phyloP scores from a whole-genome alignment of 2,329 filamentous ascomycete species.

The Diaporthe destruens region DNA sequence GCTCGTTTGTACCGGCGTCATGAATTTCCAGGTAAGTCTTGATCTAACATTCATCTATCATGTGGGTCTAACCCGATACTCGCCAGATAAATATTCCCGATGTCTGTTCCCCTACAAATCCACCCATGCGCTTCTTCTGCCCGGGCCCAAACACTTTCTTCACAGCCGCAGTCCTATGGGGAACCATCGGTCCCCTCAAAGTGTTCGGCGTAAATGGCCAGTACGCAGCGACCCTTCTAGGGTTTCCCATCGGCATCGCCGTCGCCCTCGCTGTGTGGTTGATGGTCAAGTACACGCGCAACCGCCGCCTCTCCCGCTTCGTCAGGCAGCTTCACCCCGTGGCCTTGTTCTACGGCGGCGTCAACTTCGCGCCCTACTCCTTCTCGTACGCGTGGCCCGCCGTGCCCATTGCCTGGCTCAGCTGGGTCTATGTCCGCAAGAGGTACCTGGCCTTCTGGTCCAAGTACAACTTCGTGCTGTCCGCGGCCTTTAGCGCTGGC shows the following conservation, averaged over 20 bases:
- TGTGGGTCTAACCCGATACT: not conserved
- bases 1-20: conserved; percentile 62
- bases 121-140: conserved; percentile 2
- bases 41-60: accelerated
- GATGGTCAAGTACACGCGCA: conserved; percentile 37
- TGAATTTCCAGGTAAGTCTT: conserved; percentile 59
- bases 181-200: conserved; percentile 64
- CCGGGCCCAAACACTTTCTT: conserved; percentile 66
- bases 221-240: conserved; percentile 62
- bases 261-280: conserved; percentile 48
- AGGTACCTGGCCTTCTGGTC: conserved; percentile 63
- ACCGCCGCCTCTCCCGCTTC: conserved; percentile 40
- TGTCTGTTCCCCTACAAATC: conserved; percentile 53
- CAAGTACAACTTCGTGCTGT: conserved; percentile 68
- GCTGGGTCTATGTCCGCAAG: conserved; percentile 61
- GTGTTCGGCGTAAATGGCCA: conserved; percentile 60
- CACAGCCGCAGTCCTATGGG: conserved; percentile 68
- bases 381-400: conserved; percentile 56
- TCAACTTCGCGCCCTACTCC: conserved; percentile 64
- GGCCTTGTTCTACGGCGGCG: conserved; percentile 60
- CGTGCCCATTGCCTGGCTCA: conserved; percentile 61
- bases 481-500: conserved; percentile 63
- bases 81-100: conserved; percentile 54
- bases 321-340: conserved; percentile 62
- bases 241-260: conserved; percentile 63